Evolutionary conservation across 139 green algal genomes (phyloP).

Genomic region (Micractinium sp.): DNA sequence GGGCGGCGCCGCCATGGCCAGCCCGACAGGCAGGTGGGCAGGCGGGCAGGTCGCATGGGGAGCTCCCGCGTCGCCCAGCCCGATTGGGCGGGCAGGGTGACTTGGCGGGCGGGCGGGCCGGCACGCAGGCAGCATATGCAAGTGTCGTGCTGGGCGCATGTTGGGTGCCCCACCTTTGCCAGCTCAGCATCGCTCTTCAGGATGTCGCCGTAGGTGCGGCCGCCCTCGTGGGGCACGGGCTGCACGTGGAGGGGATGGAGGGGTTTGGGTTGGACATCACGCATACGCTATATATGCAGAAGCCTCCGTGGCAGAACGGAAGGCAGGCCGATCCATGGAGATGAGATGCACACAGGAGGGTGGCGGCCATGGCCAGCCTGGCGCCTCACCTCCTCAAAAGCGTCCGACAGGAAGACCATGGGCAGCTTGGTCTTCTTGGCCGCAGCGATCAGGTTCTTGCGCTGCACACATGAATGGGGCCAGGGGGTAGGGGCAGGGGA

Average conservation of each 20-base stretch:
- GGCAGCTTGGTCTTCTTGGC: background rate
- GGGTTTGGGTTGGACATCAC: background rate
- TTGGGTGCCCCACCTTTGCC: background rate
- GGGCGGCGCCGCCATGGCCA: no score
- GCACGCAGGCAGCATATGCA: no score
- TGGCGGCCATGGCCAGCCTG: background rate
- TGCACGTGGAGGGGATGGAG: background rate
- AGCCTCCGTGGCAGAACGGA: background rate
- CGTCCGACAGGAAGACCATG: slow-evolving; percentile 3
- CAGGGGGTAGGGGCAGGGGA: no score
- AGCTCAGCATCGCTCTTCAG: background rate
- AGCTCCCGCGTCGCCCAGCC: no score
- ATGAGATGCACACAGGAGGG: no score
- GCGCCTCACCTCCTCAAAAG: background rate
- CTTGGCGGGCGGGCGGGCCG: no score
- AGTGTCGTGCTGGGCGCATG: no score
- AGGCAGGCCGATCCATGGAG: background rate
- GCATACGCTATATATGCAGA: no score
- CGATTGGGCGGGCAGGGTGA: no score
- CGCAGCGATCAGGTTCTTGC: background rate
- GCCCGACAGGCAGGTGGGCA: no score
- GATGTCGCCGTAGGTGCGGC: background rate
- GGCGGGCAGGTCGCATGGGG: no score
- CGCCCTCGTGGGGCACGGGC: background rate
- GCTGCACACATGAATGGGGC: background rate